These are phyloP conservation scores for Metarhizium rileyi DNA, from an alignment of 2,329 filamentous ascomycete species.

Conservation along the genomic window DNA sequence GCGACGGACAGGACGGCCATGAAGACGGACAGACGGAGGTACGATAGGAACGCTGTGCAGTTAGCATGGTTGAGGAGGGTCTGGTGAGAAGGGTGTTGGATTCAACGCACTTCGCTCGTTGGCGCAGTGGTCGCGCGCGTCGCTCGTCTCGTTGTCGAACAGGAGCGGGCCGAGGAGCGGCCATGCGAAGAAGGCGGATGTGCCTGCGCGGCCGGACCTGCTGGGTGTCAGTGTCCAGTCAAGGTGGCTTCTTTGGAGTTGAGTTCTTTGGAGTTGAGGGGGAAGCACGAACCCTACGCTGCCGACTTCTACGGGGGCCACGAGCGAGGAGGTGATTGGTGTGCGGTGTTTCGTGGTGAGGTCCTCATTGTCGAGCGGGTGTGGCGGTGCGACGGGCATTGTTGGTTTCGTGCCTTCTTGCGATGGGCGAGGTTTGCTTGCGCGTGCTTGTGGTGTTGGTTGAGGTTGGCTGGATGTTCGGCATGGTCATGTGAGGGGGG, in stretches of 20 bases:
- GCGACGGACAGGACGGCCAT: conserved; percentile 84
- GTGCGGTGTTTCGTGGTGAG: conserved; percentile 28
- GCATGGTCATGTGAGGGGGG: not conserved
- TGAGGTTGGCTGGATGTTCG: not conserved
- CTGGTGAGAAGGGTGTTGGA: not conserved
- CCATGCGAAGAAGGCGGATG: conserved; percentile 44
- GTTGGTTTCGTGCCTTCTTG: not conserved
- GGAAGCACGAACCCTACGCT: conserved; percentile 25
- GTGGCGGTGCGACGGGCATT: not conserved
- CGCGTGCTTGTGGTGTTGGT: not conserved
- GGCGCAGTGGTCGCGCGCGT: conserved; percentile 69
- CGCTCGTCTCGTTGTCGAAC: conserved; percentile 65
- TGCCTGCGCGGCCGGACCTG: conserved; percentile 16
- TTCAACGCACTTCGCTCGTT: conserved; percentile 56
- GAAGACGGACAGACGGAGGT: conserved; percentile 80
- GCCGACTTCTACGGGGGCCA: conserved; percentile 34
- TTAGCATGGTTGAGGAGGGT: not conserved
- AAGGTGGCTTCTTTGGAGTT: not conserved
- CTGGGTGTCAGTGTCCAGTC: not conserved
- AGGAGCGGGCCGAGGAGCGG: conserved; percentile 59
- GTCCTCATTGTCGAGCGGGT: conserved; percentile 22
- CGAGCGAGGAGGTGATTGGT: conserved; percentile 20
- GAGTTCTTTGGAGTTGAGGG: not conserved
- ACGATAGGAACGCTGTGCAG: conserved; percentile 65
- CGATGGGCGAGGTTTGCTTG: too few species aligned